Conservation (phyloP, 2,329 filamentous ascomycete genomes). For the Stemphylium lycopersici region DNA sequence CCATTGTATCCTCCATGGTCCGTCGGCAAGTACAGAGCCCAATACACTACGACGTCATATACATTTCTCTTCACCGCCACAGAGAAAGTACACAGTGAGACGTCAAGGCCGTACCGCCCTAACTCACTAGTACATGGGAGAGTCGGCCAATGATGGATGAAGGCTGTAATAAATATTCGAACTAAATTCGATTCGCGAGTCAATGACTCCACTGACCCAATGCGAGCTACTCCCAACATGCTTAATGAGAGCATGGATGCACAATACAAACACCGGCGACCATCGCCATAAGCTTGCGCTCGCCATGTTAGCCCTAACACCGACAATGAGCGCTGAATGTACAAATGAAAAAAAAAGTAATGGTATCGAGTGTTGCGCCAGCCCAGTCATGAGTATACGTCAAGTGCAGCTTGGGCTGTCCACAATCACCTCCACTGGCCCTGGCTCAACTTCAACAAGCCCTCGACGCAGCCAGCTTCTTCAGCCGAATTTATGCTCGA, state of each 20-base stretch:
- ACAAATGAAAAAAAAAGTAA: neutral
- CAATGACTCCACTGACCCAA: too few species aligned
- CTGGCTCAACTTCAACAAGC: conserved; percentile 85
- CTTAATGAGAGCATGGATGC: neutral
- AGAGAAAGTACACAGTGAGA: too few species aligned
- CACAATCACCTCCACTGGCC: conserved; percentile 73
- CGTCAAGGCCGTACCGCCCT: too few species aligned
- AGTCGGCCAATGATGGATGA: too few species aligned
- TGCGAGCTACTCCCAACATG: conserved; percentile 15
- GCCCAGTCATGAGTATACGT: neutral
- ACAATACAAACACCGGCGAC: neutral
- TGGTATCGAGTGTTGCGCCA: neutral
- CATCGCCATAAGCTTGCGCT: neutral
- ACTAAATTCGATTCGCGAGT: too few species aligned
- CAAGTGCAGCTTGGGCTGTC: neutral
- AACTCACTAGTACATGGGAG: too few species aligned
- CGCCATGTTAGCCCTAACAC: neutral
- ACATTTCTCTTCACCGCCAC: too few species aligned
- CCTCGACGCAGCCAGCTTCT: conserved; percentile 88
- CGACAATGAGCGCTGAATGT: conserved; percentile 2
- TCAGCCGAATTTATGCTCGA: conserved; percentile 56
- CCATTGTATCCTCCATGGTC: too few species aligned
- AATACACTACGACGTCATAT: too few species aligned
- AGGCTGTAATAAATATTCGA: too few species aligned
- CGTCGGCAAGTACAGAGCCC: too few species aligned